Evolutionary conservation across 75 land plant species (phyloP).

Genomic region (Adiantum capillusveneris): DNA sequence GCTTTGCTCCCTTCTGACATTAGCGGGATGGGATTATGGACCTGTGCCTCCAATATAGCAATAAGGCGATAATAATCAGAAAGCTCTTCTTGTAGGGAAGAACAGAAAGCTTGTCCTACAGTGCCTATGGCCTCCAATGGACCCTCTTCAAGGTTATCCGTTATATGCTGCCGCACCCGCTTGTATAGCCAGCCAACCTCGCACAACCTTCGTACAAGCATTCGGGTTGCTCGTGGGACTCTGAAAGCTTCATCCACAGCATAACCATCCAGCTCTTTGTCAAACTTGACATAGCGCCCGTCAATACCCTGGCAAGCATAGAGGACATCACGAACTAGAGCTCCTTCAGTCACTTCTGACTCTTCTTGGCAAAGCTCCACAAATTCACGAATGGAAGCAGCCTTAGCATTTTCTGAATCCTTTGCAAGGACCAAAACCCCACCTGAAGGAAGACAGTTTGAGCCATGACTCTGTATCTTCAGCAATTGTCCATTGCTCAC

Average conservation of each 20-base stretch:
- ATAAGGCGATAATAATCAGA: slow-evolving; percentile 83
- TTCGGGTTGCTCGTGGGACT: slow-evolving; percentile 50
- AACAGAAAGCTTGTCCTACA: slow-evolving; percentile 92
- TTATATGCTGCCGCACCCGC: slow-evolving; percentile 64
- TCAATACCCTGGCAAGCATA: slow-evolving; percentile 97
- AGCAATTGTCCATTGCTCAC: slow-evolving; percentile 1
- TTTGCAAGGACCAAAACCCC: slow-evolving; percentile 73
- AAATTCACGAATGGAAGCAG: slow-evolving; percentile 66
- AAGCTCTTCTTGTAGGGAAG: slow-evolving; percentile 89
- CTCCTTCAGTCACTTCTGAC: slow-evolving; percentile 65
- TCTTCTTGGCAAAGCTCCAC: slow-evolving; percentile 49
- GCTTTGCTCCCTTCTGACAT: slow-evolving; percentile 28
- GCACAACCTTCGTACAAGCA: slow-evolving; percentile 62
- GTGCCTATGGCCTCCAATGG: slow-evolving; percentile 79
- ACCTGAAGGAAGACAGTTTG: slow-evolving; percentile 20
- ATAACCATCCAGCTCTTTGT: slow-evolving; percentile 52
- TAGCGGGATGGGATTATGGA: slow-evolving; percentile 66
- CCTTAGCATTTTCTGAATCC: slow-evolving; percentile 60
- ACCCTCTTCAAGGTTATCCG: slow-evolving; percentile 55
- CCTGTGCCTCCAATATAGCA: slow-evolving; percentile 84
- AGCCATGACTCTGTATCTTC: slow-evolving; percentile 9
- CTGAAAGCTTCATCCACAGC: slow-evolving; percentile 41
- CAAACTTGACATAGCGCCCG: slow-evolving; percentile 69
- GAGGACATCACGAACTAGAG: slow-evolving; percentile 80
- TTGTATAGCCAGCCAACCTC: slow-evolving; percentile 92